These are phyloP conservation scores for Saccharomyces hybrid DNA, from an alignment of 1,139 yeast species.

Conservation along the genomic window DNA sequence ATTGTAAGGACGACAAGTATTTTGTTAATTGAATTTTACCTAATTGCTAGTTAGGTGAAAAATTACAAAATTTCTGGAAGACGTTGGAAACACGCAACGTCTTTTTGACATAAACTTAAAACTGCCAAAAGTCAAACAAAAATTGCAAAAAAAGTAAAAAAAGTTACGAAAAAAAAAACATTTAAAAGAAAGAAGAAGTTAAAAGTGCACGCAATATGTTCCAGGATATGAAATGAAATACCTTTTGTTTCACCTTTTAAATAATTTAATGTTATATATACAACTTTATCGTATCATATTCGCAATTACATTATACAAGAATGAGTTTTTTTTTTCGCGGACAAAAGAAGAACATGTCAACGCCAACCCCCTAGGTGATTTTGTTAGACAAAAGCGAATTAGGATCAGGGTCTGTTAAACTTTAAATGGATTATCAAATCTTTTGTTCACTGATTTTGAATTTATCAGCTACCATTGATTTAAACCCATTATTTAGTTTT, in stretches of 20 bases:
- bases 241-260: not conserved
- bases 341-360: not conserved
- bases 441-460: not conserved
- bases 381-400: not conserved
- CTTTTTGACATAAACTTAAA: not conserved
- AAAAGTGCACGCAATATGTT: not conserved
- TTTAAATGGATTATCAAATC: not conserved
- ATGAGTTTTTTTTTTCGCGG: not conserved
- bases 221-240: not conserved
- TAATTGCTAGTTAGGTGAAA: not conserved
- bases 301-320: not conserved
- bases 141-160: not conserved
- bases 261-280: not conserved
- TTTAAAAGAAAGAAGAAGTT: not conserved
- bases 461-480: not conserved
- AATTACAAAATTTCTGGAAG: not conserved
- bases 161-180: not conserved
- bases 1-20: slow-evolving; percentile 46
- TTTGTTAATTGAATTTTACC: slow-evolving; percentile 22
- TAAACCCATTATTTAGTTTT: not conserved
- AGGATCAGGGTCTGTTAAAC: not conserved
- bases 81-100: not conserved
- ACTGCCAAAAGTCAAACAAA: not conserved
- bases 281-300: not conserved
- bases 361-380: not conserved